These are phyloP conservation scores for Trichoderma koningiopsis DNA, from an alignment of 2,329 filamentous ascomycete genomes.

Conservation along the genomic window DNA sequence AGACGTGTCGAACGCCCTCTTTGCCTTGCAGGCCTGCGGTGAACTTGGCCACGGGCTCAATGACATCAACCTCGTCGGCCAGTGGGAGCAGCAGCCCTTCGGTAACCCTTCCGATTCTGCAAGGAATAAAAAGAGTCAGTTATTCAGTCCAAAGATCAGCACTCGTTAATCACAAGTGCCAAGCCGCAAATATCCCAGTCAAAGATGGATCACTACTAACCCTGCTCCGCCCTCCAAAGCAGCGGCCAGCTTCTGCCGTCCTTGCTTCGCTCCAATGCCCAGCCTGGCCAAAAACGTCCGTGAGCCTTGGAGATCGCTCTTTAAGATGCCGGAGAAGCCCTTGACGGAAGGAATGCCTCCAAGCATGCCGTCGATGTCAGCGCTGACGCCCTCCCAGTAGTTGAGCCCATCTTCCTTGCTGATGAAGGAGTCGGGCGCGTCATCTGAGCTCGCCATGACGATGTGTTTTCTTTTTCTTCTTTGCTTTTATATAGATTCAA, in stretches of 20 bases:
- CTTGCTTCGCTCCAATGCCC: constrained; percentile 45
- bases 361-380: constrained; percentile 68
- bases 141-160: background rate
- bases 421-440: constrained; percentile 30
- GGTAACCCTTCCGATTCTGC: constrained; percentile 80
- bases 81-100: constrained; percentile 72
- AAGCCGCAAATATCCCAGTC: background rate
- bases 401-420: constrained; percentile 39
- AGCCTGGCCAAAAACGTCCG: constrained; percentile 70
- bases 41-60: constrained; percentile 85
- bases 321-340: constrained; percentile 27
- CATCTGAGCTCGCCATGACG: background rate
- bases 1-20: constrained; percentile 63
- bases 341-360: constrained; percentile 56
- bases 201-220: constrained; percentile 32
- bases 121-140: background rate
- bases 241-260: constrained; percentile 35
- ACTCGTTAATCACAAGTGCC: background rate
- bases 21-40: constrained; percentile 62
- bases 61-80: constrained; percentile 73
- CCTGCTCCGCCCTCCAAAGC: constrained; percentile 46
- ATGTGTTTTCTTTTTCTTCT: background rate
- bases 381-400: constrained; percentile 49
- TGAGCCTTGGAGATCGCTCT: constrained; percentile 68
- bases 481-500: background rate